These are phyloP conservation scores for Trichophyton rubrum DNA, from an alignment of 2,329 filamentous ascomycete species.

Conservation along the genomic window DNA sequence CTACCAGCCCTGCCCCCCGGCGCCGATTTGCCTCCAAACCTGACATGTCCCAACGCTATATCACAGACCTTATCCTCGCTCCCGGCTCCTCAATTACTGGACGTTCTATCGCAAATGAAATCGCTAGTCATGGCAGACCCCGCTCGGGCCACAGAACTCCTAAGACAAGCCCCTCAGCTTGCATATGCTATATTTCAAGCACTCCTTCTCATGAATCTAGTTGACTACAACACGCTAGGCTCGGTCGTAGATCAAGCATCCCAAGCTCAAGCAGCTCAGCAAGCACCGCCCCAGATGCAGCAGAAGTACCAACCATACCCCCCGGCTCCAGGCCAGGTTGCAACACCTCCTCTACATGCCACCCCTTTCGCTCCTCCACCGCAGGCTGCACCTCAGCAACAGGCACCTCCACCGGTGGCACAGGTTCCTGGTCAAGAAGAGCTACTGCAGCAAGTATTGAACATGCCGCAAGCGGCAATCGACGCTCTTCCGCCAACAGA, in stretches of 20 bases:
- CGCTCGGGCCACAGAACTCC: slow-evolving; percentile 68
- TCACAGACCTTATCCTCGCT: slow-evolving; percentile 80
- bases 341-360: slow-evolving; percentile 40
- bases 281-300: slow-evolving; percentile 25
- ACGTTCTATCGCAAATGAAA: slow-evolving; percentile 92
- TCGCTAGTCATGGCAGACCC: slow-evolving; percentile 71
- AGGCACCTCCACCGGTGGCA: slow-evolving; percentile 29
- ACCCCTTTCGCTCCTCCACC: slow-evolving; percentile 30
- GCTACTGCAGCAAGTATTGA: slow-evolving; percentile 69
- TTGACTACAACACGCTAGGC: slow-evolving; percentile 70
- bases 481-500: slow-evolving; percentile 64
- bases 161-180: slow-evolving; percentile 81
- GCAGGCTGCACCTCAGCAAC: slow-evolving; percentile 29
- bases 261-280: slow-evolving; percentile 28
- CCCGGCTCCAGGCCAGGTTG: slow-evolving; percentile 33
- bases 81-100: slow-evolving; percentile 76
- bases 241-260: slow-evolving; percentile 59
- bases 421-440: slow-evolving; percentile 51
- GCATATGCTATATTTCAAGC: slow-evolving; percentile 93
- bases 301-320: slow-evolving; percentile 29
- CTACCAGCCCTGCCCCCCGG: slow-evolving; percentile 76
- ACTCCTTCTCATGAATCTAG: slow-evolving; percentile 79
- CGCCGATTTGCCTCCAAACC: slow-evolving; percentile 66
- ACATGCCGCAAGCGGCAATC: slow-evolving; percentile 67
- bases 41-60: slow-evolving; percentile 81